A percentile compares a stretch with the other conserved stretches of the same genome.
phyloP scores from a whole-genome alignment of 1,284 basidiomycete species.

The Cutaneotrichosporon sp. region DNA sequence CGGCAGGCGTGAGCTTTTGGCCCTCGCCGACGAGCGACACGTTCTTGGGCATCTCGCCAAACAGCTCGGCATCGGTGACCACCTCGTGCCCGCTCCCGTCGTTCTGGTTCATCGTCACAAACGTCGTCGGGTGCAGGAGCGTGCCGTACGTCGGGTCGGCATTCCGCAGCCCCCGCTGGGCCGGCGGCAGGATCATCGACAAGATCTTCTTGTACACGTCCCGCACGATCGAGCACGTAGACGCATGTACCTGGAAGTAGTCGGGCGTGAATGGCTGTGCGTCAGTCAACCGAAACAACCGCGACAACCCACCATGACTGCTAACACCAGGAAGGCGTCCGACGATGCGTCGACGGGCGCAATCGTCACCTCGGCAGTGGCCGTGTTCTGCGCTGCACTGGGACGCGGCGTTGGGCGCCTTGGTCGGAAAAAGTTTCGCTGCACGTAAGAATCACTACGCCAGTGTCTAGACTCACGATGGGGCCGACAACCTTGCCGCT shows the following conservation, averaged over 20 bases:
- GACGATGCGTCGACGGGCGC: conserved; percentile 16
- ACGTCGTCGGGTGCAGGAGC: conserved; percentile 28
- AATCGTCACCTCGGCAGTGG: conserved; percentile 19
- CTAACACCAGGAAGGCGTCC: conserved; percentile 19
- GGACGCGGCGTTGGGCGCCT: conserved; percentile 13
- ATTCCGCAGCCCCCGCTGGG: conserved; percentile 1
- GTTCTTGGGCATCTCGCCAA: conserved; percentile 34
- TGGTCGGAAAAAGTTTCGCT: conserved; percentile 23
- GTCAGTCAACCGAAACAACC: too few relatives aligned
- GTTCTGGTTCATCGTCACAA: not conserved
- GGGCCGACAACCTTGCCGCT: conserved; percentile 35
- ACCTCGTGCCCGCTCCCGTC: conserved; percentile 2
- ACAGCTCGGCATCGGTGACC: conserved; percentile 30
- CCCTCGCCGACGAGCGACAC: conserved; percentile 40
- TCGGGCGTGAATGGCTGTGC: conserved; percentile 51
- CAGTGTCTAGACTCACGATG: conserved; percentile 2
- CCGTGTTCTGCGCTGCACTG: conserved; percentile 11
- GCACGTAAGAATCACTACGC: not conserved
- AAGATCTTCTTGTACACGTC: conserved; percentile 51
- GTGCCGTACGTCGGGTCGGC: conserved; percentile 13
- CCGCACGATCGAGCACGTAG: conserved; percentile 50
- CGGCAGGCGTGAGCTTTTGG: conserved; percentile 39
- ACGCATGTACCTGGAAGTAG: conserved; percentile 50
- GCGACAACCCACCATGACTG: conserved; percentile 13
- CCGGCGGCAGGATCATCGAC: conserved; percentile 25